Base-by-base conservation (phyloP, 805 yeast genomes). In the Saturnispora gosingensis region DNA sequence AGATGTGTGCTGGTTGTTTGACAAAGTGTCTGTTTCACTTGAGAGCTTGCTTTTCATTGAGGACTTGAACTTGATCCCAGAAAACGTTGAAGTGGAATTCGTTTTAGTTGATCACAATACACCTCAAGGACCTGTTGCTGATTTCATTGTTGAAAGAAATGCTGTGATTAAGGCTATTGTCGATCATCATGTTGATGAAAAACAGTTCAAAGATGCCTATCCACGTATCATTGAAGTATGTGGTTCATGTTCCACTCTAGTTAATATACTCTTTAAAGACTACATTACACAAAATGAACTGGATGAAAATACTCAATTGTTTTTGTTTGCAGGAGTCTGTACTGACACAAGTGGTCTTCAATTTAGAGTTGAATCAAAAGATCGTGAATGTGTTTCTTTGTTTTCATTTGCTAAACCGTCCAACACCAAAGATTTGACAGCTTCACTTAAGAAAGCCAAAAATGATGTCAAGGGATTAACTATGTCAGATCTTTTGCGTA, bases 101-200 rank as follows among this genome's bases (percentile, higher is more conserved):
- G 72, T 82, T 3, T 68, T 91, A 38, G 97, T 93, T 2, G 99
- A 91, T 63, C 96, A 88, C 67, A 89, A 91, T 60, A 70, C 71
- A 34, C 72, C 82, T 25, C 89, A 76, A 57, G 85, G 81, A 13
- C 72, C 61, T 28, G 63, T 68, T 2, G 60, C 75, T 49, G 62
- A 60, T 16, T 53, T 61, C 8, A 63, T 63, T 44, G 59, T 69
- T 5, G 15, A 18, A 2, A 27, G 18, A 10, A 24, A 43, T 5
- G 61, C 53, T 7, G 58, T 65, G 5, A 80, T 85, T 0, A 65
- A 67, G 1, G 83, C 82, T 0, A 79, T 93, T 6, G 78, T 93
- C 25, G 99, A 91, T 63, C 99, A 91, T 63, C 99, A 91, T 63
- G 84, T 75, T 16, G 96, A 90, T 59, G 85, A 82, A 55, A 69